phyloP scores from a whole-genome alignment of 108 stramenopile genomes.

The Hondaea fermentalgiana region DNA sequence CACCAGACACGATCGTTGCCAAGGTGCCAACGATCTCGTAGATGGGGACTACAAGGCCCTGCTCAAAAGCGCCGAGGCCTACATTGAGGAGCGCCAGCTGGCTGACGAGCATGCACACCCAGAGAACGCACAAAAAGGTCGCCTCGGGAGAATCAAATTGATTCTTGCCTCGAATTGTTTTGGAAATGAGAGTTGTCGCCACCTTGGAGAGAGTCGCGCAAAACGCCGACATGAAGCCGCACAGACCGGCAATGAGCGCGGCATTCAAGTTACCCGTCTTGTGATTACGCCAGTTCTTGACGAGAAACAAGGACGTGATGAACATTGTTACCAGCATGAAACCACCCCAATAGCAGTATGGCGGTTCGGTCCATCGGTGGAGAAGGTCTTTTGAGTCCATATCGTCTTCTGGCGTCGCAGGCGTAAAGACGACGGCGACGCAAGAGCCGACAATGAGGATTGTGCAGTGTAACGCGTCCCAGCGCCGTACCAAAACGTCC shows the following conservation, averaged over 20 bases:
- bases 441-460: not conserved
- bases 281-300: conserved; percentile 11
- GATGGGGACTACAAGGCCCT: not conserved
- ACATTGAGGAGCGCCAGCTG: not conserved
- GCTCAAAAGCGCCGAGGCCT: not conserved
- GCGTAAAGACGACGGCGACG: not conserved
- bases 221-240: not conserved
- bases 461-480: not conserved
- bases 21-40: conserved; percentile 9
- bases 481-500: not conserved
- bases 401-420: not conserved
- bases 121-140: not conserved
- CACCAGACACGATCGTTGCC: not conserved
- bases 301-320: not conserved
- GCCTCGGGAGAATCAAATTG: not conserved
- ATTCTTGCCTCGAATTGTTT: not conserved
- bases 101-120: not conserved
- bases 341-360: conserved; percentile 1
- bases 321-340: not conserved
- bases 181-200: not conserved
- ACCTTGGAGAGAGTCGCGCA: conserved; percentile 1
- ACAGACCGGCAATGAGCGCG: conserved; percentile 9
- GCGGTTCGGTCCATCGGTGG: not conserved
- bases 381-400: not conserved
- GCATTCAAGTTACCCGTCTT: not conserved